These are phyloP conservation scores for Exobasidium cylindrosporum DNA, from an alignment of 1,284 basidiomycete genomes.

Conservation along the genomic window DNA sequence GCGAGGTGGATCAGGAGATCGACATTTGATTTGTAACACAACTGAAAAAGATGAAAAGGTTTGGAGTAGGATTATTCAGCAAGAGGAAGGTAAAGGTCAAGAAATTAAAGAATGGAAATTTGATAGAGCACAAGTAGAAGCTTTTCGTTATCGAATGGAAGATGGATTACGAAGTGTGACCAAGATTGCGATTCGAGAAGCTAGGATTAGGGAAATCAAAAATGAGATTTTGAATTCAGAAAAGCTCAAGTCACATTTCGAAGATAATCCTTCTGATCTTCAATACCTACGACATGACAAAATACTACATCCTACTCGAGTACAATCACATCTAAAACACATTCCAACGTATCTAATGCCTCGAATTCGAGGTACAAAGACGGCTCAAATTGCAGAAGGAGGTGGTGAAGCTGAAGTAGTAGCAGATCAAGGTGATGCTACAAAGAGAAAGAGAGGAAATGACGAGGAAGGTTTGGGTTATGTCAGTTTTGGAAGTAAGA, in stretches of 20 bases:
- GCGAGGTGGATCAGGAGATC: constrained; percentile 36
- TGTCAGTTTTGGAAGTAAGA: constrained; percentile 19
- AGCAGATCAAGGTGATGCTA: constrained; percentile 5
- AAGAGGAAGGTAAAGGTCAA: constrained; percentile 17
- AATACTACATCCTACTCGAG: constrained; percentile 78
- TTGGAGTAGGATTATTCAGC: constrained; percentile 52
- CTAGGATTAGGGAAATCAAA: constrained; percentile 89
- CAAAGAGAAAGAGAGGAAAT: constrained; percentile 5
- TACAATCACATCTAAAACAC: constrained; percentile 88
- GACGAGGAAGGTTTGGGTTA: constrained; percentile 18
- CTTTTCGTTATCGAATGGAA: constrained; percentile 98
- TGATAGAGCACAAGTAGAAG: constrained; percentile 90
- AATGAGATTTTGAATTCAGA: constrained; percentile 89
- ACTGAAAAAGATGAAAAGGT: constrained; percentile 21
- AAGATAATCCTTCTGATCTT: constrained; percentile 91
- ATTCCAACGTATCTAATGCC: constrained; percentile 91
- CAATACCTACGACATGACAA: constrained; percentile 93
- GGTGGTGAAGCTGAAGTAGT: neutral
- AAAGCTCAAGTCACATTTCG: constrained; percentile 97
- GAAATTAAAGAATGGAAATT: constrained; percentile 87
- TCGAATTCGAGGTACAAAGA: constrained; percentile 59
- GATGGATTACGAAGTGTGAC: constrained; percentile 90
- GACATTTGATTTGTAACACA: neutral
- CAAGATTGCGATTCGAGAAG: constrained; percentile 79
- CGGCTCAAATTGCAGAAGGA: constrained; percentile 7